Evolutionary conservation across 1,139 yeast species (phyloP).

Genomic region (Yamadazyma oceani): DNA sequence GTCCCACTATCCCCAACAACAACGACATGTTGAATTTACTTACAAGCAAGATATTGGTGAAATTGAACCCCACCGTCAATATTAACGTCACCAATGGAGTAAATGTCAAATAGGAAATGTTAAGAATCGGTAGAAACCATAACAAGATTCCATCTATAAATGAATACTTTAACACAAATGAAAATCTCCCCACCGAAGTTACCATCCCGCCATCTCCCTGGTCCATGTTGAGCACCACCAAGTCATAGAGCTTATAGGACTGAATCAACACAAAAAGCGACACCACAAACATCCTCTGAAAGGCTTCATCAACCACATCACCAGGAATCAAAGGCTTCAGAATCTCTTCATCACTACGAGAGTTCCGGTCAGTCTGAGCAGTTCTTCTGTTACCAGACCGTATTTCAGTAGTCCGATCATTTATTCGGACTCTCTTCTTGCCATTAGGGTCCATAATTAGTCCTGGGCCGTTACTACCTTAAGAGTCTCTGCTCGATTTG

Average conservation of each 20-base stretch:
- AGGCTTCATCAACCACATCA: conserved; percentile 69
- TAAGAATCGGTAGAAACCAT: conserved; percentile 68
- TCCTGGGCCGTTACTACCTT: no score
- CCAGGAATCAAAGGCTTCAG: conserved; percentile 46
- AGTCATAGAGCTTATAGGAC: conserved; percentile 78
- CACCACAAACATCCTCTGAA: conserved; percentile 67
- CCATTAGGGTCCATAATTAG: conserved; percentile 6
- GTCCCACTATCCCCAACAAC: conserved; percentile 30
- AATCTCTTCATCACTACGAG: background rate
- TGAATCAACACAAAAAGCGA: conserved; percentile 74
- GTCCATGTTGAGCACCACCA: conserved; percentile 43
- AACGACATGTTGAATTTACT: conserved; percentile 39
- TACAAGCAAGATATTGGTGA: conserved; percentile 42
- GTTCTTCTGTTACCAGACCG: no score
- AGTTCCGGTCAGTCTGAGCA: no score
- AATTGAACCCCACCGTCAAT: conserved; percentile 35
- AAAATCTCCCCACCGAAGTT: conserved; percentile 42
- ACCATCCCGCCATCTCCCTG: conserved; percentile 17
- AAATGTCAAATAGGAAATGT: conserved; percentile 72
- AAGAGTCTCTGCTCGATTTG: no score
- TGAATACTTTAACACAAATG: conserved; percentile 69
- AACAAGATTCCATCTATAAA: conserved; percentile 70
- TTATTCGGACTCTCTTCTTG: conserved; percentile 16
- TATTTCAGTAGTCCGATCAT: conserved; percentile 14
- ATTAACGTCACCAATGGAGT: conserved; percentile 53